Conservation (phyloP, 805 yeast species). For the Hanseniaspora hatyaiensis region DNA sequence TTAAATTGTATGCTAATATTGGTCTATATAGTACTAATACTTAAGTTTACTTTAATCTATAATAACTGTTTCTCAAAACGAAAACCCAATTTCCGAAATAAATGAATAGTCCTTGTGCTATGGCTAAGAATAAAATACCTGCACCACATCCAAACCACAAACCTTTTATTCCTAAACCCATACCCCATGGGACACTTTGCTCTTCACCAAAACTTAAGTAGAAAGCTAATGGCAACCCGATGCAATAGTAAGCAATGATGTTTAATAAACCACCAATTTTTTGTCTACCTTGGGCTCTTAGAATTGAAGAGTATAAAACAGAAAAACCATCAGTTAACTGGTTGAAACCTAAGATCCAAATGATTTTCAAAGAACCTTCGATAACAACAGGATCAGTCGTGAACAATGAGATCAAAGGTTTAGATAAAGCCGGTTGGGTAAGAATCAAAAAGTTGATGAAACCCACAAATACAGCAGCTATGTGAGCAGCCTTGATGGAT, state of each 20-base stretch:
- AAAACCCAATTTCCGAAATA: slow-evolving; percentile 19
- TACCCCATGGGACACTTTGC: slow-evolving; percentile 43
- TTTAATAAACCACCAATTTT: slow-evolving; percentile 60
- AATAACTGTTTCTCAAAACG: slow-evolving; percentile 13
- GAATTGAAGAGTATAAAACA: slow-evolving; percentile 57
- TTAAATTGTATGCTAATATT: no score
- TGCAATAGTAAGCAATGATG: slow-evolving; percentile 54
- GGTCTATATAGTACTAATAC: no score
- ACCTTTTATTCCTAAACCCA: slow-evolving; percentile 52
- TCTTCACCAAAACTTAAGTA: slow-evolving; percentile 22
- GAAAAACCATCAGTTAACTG: slow-evolving; percentile 62
- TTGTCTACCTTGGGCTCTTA: slow-evolving; percentile 70
- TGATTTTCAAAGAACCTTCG: slow-evolving; percentile 33
- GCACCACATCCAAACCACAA: slow-evolving; percentile 64
- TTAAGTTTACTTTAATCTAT: slow-evolving; percentile 12
- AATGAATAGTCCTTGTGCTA: slow-evolving; percentile 19
- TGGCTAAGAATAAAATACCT: slow-evolving; percentile 47
- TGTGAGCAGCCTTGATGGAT: slow-evolving; percentile 34
- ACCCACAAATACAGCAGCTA: slow-evolving; percentile 29
- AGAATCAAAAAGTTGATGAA: slow-evolving; percentile 36
- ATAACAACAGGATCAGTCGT: slow-evolving; percentile 51
- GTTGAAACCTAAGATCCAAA: slow-evolving; percentile 42
- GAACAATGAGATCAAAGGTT: slow-evolving; percentile 32
- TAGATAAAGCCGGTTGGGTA: slow-evolving; percentile 26
- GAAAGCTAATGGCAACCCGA: slow-evolving; percentile 61